Percentiles rank a stretch among this genome's conserved stretches.
Evolutionary conservation across 768 basidiomycete species (phyloP).

Genomic region (Bullera alba): DNA sequence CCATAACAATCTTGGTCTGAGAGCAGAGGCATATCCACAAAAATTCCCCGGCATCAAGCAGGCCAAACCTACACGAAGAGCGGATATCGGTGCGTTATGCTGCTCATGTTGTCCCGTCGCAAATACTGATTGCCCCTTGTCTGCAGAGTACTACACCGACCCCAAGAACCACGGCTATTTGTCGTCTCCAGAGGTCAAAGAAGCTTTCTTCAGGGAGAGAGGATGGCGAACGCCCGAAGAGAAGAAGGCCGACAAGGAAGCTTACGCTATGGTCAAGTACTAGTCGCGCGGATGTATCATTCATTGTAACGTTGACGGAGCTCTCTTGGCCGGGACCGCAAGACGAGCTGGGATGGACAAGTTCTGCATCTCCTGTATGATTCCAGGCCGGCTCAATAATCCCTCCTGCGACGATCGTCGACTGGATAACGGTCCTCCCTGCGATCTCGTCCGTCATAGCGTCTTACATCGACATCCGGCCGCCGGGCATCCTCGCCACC

Average conservation of each 20-base stretch:
- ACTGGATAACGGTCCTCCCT: background rate
- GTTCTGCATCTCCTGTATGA: too few species aligned
- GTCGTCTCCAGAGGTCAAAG: slow-evolving; percentile 12
- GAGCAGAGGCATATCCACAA: slow-evolving; percentile 49
- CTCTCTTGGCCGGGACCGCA: too few species aligned
- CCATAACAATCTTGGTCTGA: slow-evolving; percentile 77
- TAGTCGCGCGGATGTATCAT: too few species aligned
- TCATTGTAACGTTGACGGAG: too few species aligned
- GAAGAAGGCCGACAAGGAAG: background rate
- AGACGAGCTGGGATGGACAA: too few species aligned
- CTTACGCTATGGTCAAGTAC: background rate
- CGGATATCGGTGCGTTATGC: slow-evolving; percentile 65
- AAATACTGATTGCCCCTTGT: background rate
- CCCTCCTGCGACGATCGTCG: background rate
- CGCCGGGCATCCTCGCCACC: too few species aligned
- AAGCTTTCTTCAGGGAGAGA: background rate
- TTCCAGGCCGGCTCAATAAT: too few species aligned
- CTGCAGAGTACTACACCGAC: slow-evolving; percentile 41
- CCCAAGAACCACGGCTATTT: slow-evolving; percentile 43
- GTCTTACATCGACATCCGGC: background rate
- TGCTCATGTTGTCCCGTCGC: background rate
- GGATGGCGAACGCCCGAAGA: background rate
- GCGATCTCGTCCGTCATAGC: slow-evolving; percentile 1
- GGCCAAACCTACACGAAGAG: slow-evolving; percentile 76
- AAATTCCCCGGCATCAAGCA: slow-evolving; percentile 55